Percentiles rank a stretch among this genome's conserved stretches.
Evolutionary conservation across 2,329 filamentous ascomycete genomes (phyloP).

Genomic region (Lecanicillium sp.): DNA sequence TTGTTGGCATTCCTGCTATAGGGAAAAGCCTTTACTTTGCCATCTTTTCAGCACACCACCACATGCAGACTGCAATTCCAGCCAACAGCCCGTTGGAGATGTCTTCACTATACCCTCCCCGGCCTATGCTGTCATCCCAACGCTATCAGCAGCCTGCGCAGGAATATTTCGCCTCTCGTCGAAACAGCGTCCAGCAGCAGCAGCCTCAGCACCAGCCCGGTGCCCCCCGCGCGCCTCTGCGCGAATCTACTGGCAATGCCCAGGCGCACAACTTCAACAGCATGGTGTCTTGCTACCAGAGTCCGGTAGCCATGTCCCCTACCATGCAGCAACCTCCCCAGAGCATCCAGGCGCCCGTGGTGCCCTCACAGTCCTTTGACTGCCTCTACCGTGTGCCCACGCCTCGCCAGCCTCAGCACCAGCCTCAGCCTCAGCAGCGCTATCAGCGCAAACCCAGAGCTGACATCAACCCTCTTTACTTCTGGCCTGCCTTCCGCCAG

Average conservation of each 20-base stretch:
- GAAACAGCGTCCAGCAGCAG: constrained; percentile 28
- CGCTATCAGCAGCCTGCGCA: constrained; percentile 42
- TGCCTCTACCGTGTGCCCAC: constrained; percentile 33
- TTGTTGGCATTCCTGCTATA: constrained; percentile 14
- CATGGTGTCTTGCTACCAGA: constrained; percentile 40
- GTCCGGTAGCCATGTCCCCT: constrained; percentile 35
- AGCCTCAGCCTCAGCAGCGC: constrained; percentile 28
- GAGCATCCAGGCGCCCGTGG: constrained; percentile 44
- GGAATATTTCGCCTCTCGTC: constrained; percentile 42
- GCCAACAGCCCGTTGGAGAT: constrained; percentile 19
- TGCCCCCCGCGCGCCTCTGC: constrained; percentile 39
- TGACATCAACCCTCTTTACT: constrained; percentile 53
- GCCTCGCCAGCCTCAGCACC: constrained; percentile 31
- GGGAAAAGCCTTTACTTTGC: neutral
- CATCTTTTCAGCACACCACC: neutral
- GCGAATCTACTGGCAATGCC: constrained; percentile 47
- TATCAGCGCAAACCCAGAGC: constrained; percentile 31
- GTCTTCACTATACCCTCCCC: constrained; percentile 36
- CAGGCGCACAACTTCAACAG: constrained; percentile 38
- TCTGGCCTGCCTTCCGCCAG: constrained; percentile 56
- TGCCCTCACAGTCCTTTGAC: constrained; percentile 44
- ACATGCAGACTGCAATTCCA: constrained; percentile 16
- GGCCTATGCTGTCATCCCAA: constrained; percentile 46
- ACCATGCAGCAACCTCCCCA: constrained; percentile 26
- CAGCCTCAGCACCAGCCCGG: constrained; percentile 4